Evolutionary conservation across 805 yeast genomes (phyloP), one percentile per base, ranked within the genome.

Genomic region (Pichia cephalocereana): DNA sequence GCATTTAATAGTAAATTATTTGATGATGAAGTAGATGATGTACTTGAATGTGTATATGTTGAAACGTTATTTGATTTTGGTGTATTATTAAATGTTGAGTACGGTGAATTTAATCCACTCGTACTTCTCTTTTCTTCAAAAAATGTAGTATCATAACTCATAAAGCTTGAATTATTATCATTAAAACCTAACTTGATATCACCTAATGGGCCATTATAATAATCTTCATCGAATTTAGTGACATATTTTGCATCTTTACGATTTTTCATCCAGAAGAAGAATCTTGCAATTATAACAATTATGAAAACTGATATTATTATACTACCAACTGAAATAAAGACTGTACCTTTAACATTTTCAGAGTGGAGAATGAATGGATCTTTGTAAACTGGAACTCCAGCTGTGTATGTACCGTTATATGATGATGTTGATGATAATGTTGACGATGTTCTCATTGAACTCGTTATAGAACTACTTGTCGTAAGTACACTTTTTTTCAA

Each of bases 251-350:
- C 57, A 6, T 50, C 57, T 36, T 48, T 56, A 43, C 61, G 59
- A 12, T 66, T 62, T 9, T 56, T 55, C 11, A 63, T 18, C 52
- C 56, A 62, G 8, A 56, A 43, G 30, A 59, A 54, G 27, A 66
- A 43, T 39, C 66, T 54, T 6, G 53, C 38, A 12, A 61, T 31
- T 8, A 60, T 44, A 2, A 57, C 48, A 9, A 66, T 23, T 2
- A 64, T 49, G 4, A 61, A 39, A n/a, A 54, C 28, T 3, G 55
- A 45, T 17, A 55, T 17, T 52, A 72, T 44, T 8, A 70, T 55
- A 0, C 65, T 61, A 6, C 76, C 78, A 8, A 70, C 61, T 5
- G 70, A 60, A 34, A 75, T 70, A 57, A 75, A 74, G 19, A 74
- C 70, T 14, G 75, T 57, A 23, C 71, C 70, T 17, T 60, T 56